These are phyloP conservation scores for Mallotus nudiflorus DNA, from an alignment of 345 rosid species.

Conservation along the genomic window DNA sequence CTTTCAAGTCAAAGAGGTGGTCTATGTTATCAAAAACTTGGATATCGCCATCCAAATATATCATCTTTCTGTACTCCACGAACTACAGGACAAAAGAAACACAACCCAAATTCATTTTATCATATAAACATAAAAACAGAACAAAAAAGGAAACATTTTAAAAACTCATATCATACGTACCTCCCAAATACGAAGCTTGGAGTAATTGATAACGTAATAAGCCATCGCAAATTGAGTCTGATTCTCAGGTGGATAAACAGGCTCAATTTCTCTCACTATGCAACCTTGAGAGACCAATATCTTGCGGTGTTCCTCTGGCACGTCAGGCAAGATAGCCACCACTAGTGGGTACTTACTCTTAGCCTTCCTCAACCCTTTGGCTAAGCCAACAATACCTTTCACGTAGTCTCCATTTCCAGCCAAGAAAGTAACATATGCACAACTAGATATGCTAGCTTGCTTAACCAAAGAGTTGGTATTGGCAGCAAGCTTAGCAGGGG, in stretches of 20 bases:
- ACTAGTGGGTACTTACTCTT: constrained; percentile 64
- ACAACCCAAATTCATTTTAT: constrained; percentile 27
- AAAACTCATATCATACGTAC: too few relatives aligned
- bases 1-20: constrained; percentile 57
- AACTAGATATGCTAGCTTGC: constrained; percentile 27
- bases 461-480: constrained; percentile 10
- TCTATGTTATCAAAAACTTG: constrained; percentile 78
- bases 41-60: constrained; percentile 79
- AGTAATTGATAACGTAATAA: constrained; percentile 78
- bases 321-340: constrained; percentile 83
- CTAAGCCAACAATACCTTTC: constrained; percentile 77
- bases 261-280: constrained; percentile 59
- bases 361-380: constrained; percentile 72
- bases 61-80: constrained; percentile 67
- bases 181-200: constrained; percentile 85
- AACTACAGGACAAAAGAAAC: constrained; percentile 48
- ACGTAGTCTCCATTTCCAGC: constrained; percentile 77
- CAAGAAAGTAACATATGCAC: constrained; percentile 64
- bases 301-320: constrained; percentile 69
- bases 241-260: constrained; percentile 67
- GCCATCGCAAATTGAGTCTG: constrained; percentile 76
- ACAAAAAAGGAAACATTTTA: too few relatives aligned
- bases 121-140: too few relatives aligned
- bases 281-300: constrained; percentile 70
- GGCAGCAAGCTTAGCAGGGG: background rate